Evolutionary conservation across 257 asterid species (phyloP), one percentile per base, ranked within the genome.

Genomic region (Prunella vulgaris): DNA sequence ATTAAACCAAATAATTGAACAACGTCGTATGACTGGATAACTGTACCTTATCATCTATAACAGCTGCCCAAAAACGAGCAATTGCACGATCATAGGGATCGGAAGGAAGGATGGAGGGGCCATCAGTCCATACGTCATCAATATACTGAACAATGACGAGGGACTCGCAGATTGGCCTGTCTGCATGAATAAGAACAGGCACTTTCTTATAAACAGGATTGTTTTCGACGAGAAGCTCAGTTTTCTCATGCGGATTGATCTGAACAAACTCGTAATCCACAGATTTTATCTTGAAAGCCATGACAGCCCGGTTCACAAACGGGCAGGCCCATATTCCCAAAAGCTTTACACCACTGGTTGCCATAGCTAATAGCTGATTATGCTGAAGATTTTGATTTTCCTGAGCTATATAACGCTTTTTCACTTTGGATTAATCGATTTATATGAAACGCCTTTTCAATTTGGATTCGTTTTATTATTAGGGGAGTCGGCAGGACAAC

Each of bases 21-120:
- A 27, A 22, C n/a, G n/a, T n/a, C n/a, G n/a, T 24, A 17, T 3
- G 3, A 74, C 10, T 17, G 10, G 21, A 21, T 54, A 14, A 21
- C 0, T 17, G 48, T 75, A 85, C 90, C 83, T 76, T 82, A 0
- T 83, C 82, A 71, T 85, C 90, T 9, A 86, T 30, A 46, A 77
- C 85, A 40, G 82, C 72, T 27, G 80, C 88, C 95, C 92, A 85
- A 12, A 88, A 88, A 4, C 84, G 85, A 5, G 90, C 81, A 1
- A 38, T 49, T 44, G 90, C 72, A 6, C 76, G 76, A 15, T 72
- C 77, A 13, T 74, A 67, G 9, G 74, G 63, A 70, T 80, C 70
- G 12, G 75, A 66, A 33, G 78, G 78, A 25, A 71, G 73, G 58
- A 79, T 68, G 13, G 76, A 61, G 8, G 75, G 77, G 24, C 72